A percentile compares a stretch with the other conserved stretches of the same genome.
These are phyloP conservation scores for Candida nonsorbophila DNA, from an alignment of 805 yeast genomes.

Conservation along the genomic window DNA sequence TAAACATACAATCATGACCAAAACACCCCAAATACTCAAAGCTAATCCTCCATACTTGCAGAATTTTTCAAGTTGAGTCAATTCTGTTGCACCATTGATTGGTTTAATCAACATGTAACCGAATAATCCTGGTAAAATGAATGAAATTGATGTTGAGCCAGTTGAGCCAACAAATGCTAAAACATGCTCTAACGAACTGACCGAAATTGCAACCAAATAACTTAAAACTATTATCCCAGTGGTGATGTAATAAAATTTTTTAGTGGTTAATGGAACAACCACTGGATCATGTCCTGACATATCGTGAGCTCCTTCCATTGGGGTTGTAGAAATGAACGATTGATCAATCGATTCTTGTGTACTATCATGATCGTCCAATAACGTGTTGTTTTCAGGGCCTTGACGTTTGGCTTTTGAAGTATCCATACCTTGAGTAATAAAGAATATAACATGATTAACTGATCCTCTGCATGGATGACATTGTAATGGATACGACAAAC, in stretches of 20 bases:
- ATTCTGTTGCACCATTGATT: slow-evolving; percentile 17
- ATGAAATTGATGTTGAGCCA: slow-evolving; percentile 75
- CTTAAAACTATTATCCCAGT: slow-evolving; percentile 39
- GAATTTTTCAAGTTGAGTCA: slow-evolving; percentile 21
- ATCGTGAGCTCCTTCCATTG: slow-evolving; percentile 43
- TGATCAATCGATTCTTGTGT: too few species aligned
- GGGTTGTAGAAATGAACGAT: slow-evolving; percentile 38
- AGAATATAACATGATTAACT: slow-evolving; percentile 45
- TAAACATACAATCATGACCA: slow-evolving; percentile 51
- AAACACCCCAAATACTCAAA: slow-evolving; percentile 48
- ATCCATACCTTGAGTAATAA: slow-evolving; percentile 31
- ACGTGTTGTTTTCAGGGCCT: background rate
- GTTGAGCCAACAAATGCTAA: slow-evolving; percentile 77
- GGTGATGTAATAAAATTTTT: slow-evolving; percentile 47
- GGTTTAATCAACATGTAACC: slow-evolving; percentile 56
- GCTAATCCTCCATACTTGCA: slow-evolving; percentile 37
- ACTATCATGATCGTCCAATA: too few species aligned
- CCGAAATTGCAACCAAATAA: slow-evolving; percentile 52
- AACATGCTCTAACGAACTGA: slow-evolving; percentile 62
- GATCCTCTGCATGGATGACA: slow-evolving; percentile 76
- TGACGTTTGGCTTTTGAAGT: slow-evolving; percentile 15
- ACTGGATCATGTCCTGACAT: slow-evolving; percentile 44
- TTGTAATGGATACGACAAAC: slow-evolving; percentile 67
- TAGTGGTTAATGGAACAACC: slow-evolving; percentile 43
- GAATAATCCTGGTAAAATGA: slow-evolving; percentile 73